Evolutionary conservation across 352 stramenopile genomes (phyloP), one percentile per base, ranked within the genome.

Genomic region (Elongisporangium prolatum): DNA sequence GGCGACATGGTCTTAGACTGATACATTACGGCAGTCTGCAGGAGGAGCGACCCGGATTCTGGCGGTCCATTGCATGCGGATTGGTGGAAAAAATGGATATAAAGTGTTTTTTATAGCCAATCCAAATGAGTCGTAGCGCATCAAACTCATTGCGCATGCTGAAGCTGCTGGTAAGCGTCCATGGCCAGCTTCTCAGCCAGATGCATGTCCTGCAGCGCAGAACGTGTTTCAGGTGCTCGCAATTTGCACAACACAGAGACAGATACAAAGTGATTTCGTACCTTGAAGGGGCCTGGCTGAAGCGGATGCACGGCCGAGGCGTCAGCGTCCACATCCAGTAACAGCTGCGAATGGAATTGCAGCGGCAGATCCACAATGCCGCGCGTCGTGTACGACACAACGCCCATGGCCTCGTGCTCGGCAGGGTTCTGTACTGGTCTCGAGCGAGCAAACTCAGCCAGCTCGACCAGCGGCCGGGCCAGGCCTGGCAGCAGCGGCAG

Each of bases 401-500:
- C 75, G 8, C 83, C 83, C 38, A 91, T 73, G 9, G 69, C 60
- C 20, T 77, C 69, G 6, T 63, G 58, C 1, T 69, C 68, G 0
- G 63, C 71, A 1, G 83, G 80, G 49, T 93, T 89, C n/a, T 40
- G 59, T 11, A 40, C 53, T n/a, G 68, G 77, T 11, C 71, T 54
- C 0, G 65, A 71, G 21, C 77, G 77, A 18, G 83, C 60, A 51
- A 81, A 77, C 68, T 88, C 78, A 9, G 68, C 67, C 17, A 93
- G 61, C 16, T 89, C 59, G 25, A 89, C 50, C 49, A 93, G 58
- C 18, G 83, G 83, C 40, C 72, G 75, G 11, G 79, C 80, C 38
- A 88, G 64, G 2, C 83, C 83, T 8, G 83, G 83, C 7, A 93
- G 57, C 24, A 93, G 55, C 18, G 83, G 83, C 37, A 91, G 62